Evolutionary conservation across 495 filamentous ascomycete genomes (phyloP), one percentile per base, ranked within the genome.

Genomic region (Penicillium silybi): DNA sequence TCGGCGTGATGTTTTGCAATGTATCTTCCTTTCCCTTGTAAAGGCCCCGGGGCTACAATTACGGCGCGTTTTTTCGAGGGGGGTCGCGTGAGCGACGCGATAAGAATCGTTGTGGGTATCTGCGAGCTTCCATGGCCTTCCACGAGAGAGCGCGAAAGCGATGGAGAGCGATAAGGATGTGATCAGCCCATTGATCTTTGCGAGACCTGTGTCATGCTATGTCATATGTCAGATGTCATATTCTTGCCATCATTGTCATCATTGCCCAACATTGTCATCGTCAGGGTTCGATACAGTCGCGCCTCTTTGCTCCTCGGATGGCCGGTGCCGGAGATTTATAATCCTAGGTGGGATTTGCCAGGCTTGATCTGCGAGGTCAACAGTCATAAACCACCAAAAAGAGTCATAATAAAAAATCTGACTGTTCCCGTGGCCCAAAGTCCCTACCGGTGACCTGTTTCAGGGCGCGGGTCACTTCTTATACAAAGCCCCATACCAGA

Each of bases 361-460:
- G 16, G 11, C 15, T 25, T 18, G 18, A 11, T 34, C n/a, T 50
- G 26, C 13, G 6, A 13, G 13, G 13, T 18, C 16, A 40, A 18
- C 5, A 35, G 10, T 39, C 23, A 22, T 35, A 15, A 35, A 35
- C 23, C 25, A 35, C 29, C n/a, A 13, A 6, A 32, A 29, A 40
- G 20, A 15, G 18, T 23, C 11, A 19, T 4, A 44, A 45, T 22
- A 44, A 42, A 1, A 63, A 55, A 18, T 57, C 41, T 54, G 53
- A 17, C 3, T n/a, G 27, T 46, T 29, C 57, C 51, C 60, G 50
- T 59, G 58, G 43, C 10, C 27, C 16, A 45, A 27, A 15, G 38
- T 3, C 16, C 27, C 18, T 48, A 34, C 25, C 63, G 63, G 63
- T 65, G 63, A 65, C 48, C 63, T 11, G 35, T 56, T 63, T 63